Evolutionary conservation across 176 grass and related monocot genomes (phyloP).

Genomic region (Lolium rigidum): DNA sequence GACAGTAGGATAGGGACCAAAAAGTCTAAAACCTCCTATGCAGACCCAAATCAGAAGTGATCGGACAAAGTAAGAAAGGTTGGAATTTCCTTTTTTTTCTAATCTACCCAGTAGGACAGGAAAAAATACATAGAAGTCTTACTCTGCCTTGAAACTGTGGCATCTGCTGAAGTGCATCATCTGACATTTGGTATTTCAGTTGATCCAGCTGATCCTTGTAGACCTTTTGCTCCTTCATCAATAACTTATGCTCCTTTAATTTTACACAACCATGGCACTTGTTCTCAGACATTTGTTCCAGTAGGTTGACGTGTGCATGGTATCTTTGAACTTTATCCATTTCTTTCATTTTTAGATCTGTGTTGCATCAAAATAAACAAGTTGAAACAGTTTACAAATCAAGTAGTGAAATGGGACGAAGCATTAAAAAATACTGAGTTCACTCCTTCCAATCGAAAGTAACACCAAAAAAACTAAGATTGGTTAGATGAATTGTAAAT

Average conservation of each 20-base stretch:
- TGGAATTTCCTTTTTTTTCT: constrained; percentile 12
- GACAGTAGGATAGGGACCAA: background rate
- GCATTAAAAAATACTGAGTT: background rate
- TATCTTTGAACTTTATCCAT: constrained; percentile 73
- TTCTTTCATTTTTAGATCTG: constrained; percentile 91
- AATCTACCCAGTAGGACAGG: background rate
- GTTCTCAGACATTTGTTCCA: constrained; percentile 80
- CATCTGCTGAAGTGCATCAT: constrained; percentile 98
- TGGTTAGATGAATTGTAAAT: background rate
- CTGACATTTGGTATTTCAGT: constrained; percentile 92
- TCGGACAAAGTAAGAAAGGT: background rate
- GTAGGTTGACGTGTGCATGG: constrained; percentile 57
- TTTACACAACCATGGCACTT: constrained; percentile 98
- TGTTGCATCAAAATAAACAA: constrained; percentile 41
- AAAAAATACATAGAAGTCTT: constrained; percentile 43
- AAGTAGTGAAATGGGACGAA: constrained; percentile 22
- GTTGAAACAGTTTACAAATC: constrained; percentile 21
- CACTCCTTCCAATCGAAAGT: constrained; percentile 26
- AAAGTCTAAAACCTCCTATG: background rate
- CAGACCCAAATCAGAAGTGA: constrained; percentile 16
- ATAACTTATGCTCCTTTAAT: constrained; percentile 80
- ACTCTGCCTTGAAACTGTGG: constrained; percentile 99
- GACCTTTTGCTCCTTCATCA: constrained; percentile 77
- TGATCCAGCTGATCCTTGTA: constrained; percentile 79
- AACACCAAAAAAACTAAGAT: background rate